phyloP scores from a whole-genome alignment of 2,329 filamentous ascomycete genomes.

The Celoporthe dispersa region DNA sequence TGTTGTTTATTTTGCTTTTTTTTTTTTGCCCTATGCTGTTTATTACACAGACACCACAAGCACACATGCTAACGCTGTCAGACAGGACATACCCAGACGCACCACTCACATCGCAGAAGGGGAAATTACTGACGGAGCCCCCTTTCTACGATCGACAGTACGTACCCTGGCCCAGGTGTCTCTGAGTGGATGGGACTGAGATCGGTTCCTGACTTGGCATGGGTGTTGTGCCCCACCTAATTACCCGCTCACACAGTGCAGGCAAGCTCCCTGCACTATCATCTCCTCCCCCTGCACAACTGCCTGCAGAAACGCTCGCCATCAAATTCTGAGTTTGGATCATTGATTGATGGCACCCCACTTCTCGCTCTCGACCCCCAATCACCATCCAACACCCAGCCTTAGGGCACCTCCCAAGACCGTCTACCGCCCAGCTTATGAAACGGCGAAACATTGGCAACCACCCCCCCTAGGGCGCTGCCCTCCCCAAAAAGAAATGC shows the following conservation, averaged over 20 bases:
- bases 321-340: constrained; percentile 8
- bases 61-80: too few species aligned
- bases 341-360: background rate
- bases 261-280: background rate
- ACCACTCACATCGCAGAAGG: constrained; percentile 17
- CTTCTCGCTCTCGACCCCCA: background rate
- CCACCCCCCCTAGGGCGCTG: background rate
- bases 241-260: constrained; percentile 12
- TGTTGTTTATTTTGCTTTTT: background rate
- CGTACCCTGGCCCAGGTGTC: constrained; percentile 20
- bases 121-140: constrained; percentile 28
- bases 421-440: background rate
- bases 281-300: background rate
- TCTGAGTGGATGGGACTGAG: constrained; percentile 18
- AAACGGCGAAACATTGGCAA: background rate
- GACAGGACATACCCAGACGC: background rate
- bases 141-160: constrained; percentile 21
- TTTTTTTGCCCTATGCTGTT: background rate
- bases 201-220: constrained; percentile 18
- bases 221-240: background rate
- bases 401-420: background rate
- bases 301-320: background rate
- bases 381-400: background rate
- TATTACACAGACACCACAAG: background rate
- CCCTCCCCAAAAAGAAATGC: background rate